phyloP scores from a whole-genome alignment of 2,329 filamentous ascomycete species.

The Paecilomyces niveus region DNA sequence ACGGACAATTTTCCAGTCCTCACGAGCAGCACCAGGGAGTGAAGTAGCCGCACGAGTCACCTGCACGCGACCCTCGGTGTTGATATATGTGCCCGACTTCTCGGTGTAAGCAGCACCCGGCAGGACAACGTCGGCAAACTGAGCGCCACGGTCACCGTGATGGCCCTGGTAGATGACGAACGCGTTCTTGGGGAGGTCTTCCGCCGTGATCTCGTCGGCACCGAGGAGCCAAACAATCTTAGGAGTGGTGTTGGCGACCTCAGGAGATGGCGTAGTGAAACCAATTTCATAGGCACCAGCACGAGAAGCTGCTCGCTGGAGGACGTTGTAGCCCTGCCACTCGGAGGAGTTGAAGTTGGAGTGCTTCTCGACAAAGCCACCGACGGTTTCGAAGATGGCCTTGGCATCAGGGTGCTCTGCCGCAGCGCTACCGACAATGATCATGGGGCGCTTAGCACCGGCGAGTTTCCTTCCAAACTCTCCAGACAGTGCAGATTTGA shows the following conservation, averaged over 20 bases:
- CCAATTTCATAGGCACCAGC: constrained; percentile 93
- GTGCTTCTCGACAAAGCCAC: constrained; percentile 88
- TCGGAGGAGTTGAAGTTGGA: constrained; percentile 79
- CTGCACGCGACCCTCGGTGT: constrained; percentile 95
- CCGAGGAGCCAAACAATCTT: constrained; percentile 97
- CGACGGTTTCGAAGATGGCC: constrained; percentile 86
- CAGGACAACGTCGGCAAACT: constrained; percentile 87
- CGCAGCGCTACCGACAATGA: constrained; percentile 86
- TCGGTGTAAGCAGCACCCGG: constrained; percentile 95
- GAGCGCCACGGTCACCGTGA: constrained; percentile 88
- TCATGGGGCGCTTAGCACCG: constrained; percentile 86
- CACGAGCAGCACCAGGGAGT: constrained; percentile 79
- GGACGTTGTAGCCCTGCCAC: constrained; percentile 97
- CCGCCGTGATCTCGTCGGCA: constrained; percentile 79
- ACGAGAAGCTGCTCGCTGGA: constrained; percentile 87
- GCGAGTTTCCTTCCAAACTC: constrained; percentile 89
- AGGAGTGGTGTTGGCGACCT: constrained; percentile 74
- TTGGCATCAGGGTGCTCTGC: constrained; percentile 88
- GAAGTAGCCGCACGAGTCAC: constrained; percentile 85
- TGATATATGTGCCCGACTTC: constrained; percentile 92
- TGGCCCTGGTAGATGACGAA: constrained; percentile 98
- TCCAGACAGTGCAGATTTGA: constrained; percentile 80
- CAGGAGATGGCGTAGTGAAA: constrained; percentile 76
- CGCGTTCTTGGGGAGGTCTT: constrained; percentile 87
- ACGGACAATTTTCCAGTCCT: constrained; percentile 98